These are phyloP conservation scores for Ceratobasidium sp. DNA, from an alignment of 1,284 basidiomycete genomes.

Conservation along the genomic window DNA sequence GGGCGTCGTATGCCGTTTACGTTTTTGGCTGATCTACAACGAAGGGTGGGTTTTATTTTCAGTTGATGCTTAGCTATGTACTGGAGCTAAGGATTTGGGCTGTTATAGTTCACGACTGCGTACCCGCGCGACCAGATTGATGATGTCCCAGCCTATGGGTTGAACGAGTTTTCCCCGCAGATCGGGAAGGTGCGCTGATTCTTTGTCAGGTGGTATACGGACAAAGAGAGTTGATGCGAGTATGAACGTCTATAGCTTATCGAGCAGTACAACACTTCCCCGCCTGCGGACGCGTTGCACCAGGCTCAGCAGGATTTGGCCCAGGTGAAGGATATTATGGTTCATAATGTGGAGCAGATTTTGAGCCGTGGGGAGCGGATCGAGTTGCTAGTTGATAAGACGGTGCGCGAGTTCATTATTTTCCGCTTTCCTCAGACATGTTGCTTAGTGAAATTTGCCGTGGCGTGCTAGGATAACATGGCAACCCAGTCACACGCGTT, in stretches of 20 bases:
- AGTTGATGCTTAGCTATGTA: background rate
- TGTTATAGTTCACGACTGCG: slow-evolving; percentile 69
- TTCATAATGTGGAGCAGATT: slow-evolving; percentile 96
- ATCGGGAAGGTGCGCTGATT: slow-evolving; percentile 62
- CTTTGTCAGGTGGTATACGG: slow-evolving; percentile 63
- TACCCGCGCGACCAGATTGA: slow-evolving; percentile 60
- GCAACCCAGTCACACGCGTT: slow-evolving; percentile 97
- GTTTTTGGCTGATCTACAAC: slow-evolving; percentile 90
- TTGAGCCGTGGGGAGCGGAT: slow-evolving; percentile 95
- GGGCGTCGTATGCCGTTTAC: slow-evolving; percentile 94
- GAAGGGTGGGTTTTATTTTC: slow-evolving; percentile 63
- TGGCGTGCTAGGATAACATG: slow-evolving; percentile 75
- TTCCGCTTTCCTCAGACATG: too few species aligned
- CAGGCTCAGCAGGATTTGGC: slow-evolving; percentile 93
- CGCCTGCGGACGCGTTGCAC: slow-evolving; percentile 91
- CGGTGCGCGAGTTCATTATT: slow-evolving; percentile 59
- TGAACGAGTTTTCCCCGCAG: slow-evolving; percentile 61
- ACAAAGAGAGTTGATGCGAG: background rate
- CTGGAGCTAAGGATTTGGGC: background rate
- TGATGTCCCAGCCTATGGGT: slow-evolving; percentile 60
- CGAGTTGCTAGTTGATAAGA: slow-evolving; percentile 97
- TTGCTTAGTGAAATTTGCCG: background rate
- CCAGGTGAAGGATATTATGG: slow-evolving; percentile 98
- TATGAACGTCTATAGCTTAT: slow-evolving; percentile 69
- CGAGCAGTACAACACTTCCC: slow-evolving; percentile 88